phyloP scores from a whole-genome alignment of 2,329 filamentous ascomycete species.

The Sporothrix dimorphospora region DNA sequence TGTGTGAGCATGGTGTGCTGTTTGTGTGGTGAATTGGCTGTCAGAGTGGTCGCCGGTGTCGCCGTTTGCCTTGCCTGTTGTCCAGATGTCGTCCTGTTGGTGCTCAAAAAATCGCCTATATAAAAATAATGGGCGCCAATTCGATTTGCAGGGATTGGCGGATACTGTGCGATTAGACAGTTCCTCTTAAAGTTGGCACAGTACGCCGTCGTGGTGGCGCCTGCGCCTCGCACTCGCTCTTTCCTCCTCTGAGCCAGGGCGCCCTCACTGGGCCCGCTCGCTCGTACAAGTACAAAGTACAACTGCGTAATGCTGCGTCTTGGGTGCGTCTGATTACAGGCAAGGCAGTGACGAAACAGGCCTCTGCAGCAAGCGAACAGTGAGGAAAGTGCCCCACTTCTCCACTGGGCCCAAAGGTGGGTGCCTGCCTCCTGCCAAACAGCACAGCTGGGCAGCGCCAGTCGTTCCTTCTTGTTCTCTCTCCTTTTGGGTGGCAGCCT shows the following conservation, averaged over 20 bases:
- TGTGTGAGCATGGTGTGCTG: background rate
- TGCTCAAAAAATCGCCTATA: background rate
- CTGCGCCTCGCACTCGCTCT: constrained; percentile 13
- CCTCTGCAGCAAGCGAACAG: background rate
- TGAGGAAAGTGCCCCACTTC: constrained; percentile 20
- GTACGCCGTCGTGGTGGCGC: background rate
- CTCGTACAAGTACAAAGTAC: no score
- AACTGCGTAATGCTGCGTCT: constrained; percentile 20
- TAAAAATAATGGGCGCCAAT: background rate
- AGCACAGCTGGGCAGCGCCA: background rate
- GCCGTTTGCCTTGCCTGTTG: background rate
- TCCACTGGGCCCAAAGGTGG: background rate
- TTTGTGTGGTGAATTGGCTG: background rate
- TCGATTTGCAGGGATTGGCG: constrained; percentile 3
- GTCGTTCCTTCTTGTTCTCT: constrained; percentile 17
- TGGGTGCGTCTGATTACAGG: background rate
- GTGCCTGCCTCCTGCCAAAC: constrained; percentile 11
- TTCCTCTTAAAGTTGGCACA: background rate
- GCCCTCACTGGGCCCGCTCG: background rate
- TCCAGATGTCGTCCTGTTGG: background rate
- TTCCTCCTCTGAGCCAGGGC: constrained; percentile 12
- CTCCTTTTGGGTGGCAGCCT: constrained; percentile 11
- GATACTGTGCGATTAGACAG: constrained; percentile 12
- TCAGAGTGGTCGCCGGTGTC: background rate
- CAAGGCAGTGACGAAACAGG: constrained; percentile 7